Conservation (phyloP, 345 rosid genomes). For the Lepidium didymum region DNA sequence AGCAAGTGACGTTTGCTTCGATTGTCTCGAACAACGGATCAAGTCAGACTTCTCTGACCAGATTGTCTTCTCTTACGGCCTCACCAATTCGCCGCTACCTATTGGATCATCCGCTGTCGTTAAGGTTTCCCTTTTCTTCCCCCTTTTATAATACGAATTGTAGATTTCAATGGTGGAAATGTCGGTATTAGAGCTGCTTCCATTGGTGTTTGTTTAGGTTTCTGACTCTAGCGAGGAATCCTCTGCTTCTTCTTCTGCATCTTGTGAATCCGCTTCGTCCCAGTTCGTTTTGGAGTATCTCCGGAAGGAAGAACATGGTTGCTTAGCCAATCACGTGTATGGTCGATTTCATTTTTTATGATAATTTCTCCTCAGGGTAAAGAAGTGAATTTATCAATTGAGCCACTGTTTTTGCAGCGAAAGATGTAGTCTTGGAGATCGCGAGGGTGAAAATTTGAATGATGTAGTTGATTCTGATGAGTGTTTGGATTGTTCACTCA, state of each 20-base stretch:
- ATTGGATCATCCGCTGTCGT: conserved; percentile 71
- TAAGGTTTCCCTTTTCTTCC: conserved; percentile 33
- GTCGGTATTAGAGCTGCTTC: conserved; percentile 3
- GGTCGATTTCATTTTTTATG: conserved; percentile 1
- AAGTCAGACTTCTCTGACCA: conserved; percentile 59
- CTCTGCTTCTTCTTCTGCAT: conserved; percentile 29
- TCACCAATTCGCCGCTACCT: conserved; percentile 67
- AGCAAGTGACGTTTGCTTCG: conserved; percentile 36
- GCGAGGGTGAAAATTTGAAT: conserved; percentile 16
- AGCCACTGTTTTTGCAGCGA: conserved; percentile 30
- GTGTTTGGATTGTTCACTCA: conserved; percentile 6
- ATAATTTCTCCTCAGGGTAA: background rate
- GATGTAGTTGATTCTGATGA: conserved; percentile 13
- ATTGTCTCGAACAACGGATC: conserved; percentile 67
- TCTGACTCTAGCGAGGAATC: conserved; percentile 37
- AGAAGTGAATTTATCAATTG: background rate
- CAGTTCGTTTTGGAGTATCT: conserved; percentile 55
- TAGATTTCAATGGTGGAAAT: background rate
- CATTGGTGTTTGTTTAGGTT: conserved; percentile 32
- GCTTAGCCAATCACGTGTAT: conserved; percentile 59
- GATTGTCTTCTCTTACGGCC: conserved; percentile 52
- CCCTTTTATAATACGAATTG: background rate
- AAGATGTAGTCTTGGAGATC: conserved; percentile 28
- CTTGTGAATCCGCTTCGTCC: conserved; percentile 20
- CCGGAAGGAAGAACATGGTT: conserved; percentile 31